Percentiles rank a stretch among this genome's conserved stretches.
phyloP scores from a whole-genome alignment of 805 yeast species.

The Metschnikowia similis region DNA sequence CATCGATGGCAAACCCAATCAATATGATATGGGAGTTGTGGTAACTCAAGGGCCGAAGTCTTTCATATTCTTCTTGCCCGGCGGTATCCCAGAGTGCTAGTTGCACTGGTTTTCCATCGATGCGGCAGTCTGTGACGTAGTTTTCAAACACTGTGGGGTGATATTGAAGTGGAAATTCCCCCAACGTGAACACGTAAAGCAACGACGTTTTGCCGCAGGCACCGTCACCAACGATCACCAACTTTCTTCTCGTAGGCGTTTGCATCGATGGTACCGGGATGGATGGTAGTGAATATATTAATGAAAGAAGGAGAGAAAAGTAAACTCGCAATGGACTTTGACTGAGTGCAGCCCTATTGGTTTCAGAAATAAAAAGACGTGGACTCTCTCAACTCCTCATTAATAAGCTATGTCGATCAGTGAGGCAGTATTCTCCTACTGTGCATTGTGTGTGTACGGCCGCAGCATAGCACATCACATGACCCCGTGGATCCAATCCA shows the following conservation, averaged over 20 bases:
- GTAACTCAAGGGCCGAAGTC: constrained; percentile 83
- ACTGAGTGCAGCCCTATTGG: not conserved
- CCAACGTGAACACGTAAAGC: constrained; percentile 85
- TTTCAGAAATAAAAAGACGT: not conserved
- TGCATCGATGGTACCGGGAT: constrained; percentile 3
- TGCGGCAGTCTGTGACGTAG: constrained; percentile 89
- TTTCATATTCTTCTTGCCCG: constrained; percentile 93
- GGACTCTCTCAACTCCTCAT: not conserved
- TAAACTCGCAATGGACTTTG: not conserved
- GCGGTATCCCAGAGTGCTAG: constrained; percentile 94
- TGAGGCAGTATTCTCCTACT: not conserved
- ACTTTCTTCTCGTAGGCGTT: constrained; percentile 47
- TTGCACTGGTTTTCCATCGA: constrained; percentile 88
- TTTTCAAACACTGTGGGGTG: constrained; percentile 95
- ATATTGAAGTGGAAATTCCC: constrained; percentile 88
- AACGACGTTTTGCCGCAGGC: constrained; percentile 93
- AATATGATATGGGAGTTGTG: constrained; percentile 82
- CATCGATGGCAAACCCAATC: constrained; percentile 82
- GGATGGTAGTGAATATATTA: not conserved
- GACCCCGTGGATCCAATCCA: not conserved
- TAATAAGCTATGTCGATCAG: not conserved
- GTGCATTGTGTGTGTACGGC: not conserved
- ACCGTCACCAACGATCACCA: constrained; percentile 92
- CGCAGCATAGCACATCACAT: constrained; percentile 3
- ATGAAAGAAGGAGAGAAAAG: not conserved